Evolutionary conservation across 345 rosid species (phyloP).

Genomic region (Rhodamnia argentea): DNA sequence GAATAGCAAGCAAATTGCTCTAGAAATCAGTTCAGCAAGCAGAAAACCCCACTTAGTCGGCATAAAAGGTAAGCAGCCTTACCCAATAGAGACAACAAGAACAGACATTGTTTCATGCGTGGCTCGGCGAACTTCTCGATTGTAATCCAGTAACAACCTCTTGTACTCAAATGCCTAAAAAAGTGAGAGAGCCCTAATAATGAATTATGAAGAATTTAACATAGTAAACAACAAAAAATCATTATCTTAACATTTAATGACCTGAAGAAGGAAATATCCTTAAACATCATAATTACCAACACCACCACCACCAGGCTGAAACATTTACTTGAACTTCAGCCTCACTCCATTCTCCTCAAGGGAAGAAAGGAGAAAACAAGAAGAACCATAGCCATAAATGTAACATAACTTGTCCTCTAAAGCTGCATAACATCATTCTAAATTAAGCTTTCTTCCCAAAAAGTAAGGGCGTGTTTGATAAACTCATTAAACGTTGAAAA

Average conservation of each 20-base stretch:
- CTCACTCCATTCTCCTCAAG: neutral
- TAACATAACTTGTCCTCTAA: neutral
- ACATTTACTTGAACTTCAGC: neutral
- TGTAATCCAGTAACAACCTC: slow-evolving; percentile 80
- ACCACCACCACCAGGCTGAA: neutral
- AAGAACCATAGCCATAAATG: neutral
- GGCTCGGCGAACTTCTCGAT: slow-evolving; percentile 91
- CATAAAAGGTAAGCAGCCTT: slow-evolving; percentile 4
- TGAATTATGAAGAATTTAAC: neutral
- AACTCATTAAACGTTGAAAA: neutral
- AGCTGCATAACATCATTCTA: neutral
- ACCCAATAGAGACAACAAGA: slow-evolving; percentile 75
- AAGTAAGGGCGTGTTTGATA: neutral
- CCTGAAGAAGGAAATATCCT: neutral
- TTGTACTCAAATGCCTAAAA: slow-evolving; percentile 82
- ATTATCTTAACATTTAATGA: neutral
- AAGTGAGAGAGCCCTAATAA: neutral
- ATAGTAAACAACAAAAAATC: slow-evolving; percentile 1
- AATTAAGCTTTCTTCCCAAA: neutral
- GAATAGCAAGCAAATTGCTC: neutral
- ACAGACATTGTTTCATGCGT: slow-evolving; percentile 77
- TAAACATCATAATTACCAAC: neutral
- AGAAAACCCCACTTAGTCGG: neutral
- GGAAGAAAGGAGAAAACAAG: neutral
- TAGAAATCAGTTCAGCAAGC: neutral